Base-by-base conservation (phyloP, 352 stramenopile species). In the Phytophthora kernoviae region DNA sequence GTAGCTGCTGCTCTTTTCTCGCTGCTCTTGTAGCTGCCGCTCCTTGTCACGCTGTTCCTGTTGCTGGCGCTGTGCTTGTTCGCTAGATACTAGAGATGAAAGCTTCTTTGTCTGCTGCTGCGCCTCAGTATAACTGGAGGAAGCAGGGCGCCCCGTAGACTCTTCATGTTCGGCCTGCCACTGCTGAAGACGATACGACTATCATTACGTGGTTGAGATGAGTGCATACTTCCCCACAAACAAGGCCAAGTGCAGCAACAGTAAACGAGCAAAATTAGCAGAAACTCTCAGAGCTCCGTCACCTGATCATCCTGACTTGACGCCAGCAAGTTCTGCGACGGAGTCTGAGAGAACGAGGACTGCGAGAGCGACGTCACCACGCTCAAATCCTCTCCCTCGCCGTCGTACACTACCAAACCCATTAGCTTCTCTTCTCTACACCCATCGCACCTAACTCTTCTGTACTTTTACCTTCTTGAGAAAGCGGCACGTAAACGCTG, bases 311-410 rank as follows among this genome's bases (percentile, higher is more conserved):
- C 63, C 33, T 78, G 66, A 32, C 58, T 73, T 43, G 50, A 63
- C 6, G 49, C 58, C 10, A 74, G 43, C 60, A 73, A 63, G 22
- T 70, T 67, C 22, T 73, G 68, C 15, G 72, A 70, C 42, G 77
- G 73, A 7, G 60, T 65, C 33, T 70, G 66, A n/a, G 62, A 75
- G 33, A 70, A 66, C 7, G 68, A 73, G 12, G 69, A 76, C 59
- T 84, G 75, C 17, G 77, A 83, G 32, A 78, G 68, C 9, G 75
- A 81, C 22, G 64, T 71, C 34, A 68, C 68, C 17, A 59, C 62
- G 43, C 65, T 73, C 46, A 58, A 60, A 33, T 75, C 51, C 11
- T 84, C 71, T 45, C 66, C 60, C 10, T 65, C 68, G 6, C 32
- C 37, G 2, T 58, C 63, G 20, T 65, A 64, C 22, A 58, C 63